A percentile compares a stretch with the other conserved stretches of the same genome.
phyloP scores from a whole-genome alignment of 202 grass and related monocot genomes.

The Panicum hallii region DNA sequence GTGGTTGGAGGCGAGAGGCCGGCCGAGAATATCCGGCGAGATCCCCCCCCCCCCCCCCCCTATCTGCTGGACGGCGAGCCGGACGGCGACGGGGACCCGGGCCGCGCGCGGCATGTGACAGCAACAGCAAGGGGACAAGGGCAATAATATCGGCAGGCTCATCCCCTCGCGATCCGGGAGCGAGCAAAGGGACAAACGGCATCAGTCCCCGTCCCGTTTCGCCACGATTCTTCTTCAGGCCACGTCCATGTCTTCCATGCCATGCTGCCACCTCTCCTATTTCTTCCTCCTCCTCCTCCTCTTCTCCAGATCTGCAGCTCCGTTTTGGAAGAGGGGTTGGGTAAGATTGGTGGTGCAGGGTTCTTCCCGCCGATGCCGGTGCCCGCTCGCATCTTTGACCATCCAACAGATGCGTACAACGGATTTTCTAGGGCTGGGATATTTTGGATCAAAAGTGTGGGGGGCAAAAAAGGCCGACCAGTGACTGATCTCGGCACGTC shows the following conservation, averaged over 20 bases:
- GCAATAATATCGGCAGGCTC: too few species aligned
- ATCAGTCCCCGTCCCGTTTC: background rate
- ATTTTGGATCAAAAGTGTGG: background rate
- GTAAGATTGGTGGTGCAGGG: background rate
- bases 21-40: constrained; percentile 6
- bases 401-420: background rate
- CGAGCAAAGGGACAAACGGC: background rate
- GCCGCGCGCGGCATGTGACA: background rate
- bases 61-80: background rate
- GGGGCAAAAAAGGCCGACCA: background rate
- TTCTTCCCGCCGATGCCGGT: background rate
- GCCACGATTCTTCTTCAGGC: background rate
- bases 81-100: background rate
- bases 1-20: background rate
- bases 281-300: too few species aligned
- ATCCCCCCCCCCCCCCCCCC: too few species aligned
- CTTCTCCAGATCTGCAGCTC: background rate
- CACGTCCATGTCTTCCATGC: background rate
- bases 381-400: background rate
- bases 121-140: background rate
- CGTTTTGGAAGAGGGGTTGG: background rate
- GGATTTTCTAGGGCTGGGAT: background rate
- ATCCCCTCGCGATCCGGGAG: background rate
- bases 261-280: background rate
- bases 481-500: background rate